phyloP scores from a whole-genome alignment of 306 rosid species.

The Ceratonia siliqua region DNA sequence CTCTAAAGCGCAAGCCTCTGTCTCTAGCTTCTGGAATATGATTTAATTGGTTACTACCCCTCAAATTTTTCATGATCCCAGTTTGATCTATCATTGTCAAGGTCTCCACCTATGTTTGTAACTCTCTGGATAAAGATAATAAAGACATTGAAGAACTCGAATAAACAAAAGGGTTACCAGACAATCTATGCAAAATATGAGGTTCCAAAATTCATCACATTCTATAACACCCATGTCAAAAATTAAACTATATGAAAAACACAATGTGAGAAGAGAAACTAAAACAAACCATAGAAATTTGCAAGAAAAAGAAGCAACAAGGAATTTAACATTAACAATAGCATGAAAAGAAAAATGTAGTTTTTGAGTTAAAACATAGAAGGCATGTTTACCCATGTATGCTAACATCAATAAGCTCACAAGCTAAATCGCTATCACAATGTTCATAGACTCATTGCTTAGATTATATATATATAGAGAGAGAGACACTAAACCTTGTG shows the following conservation, averaged over 20 bases:
- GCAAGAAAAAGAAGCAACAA: too few species aligned
- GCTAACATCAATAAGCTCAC: too few species aligned
- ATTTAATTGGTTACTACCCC: slow-evolving; percentile 34
- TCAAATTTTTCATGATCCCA: slow-evolving; percentile 80
- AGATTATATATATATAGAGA: not conserved
- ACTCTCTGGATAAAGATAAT: slow-evolving; percentile 66
- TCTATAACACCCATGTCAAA: not conserved
- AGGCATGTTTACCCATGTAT: not conserved
- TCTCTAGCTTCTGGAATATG: slow-evolving; percentile 42
- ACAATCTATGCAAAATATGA: slow-evolving; percentile 3
- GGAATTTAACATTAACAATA: not conserved
- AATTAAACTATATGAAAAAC: slow-evolving; percentile 18
- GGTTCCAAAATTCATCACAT: slow-evolving; percentile 9
- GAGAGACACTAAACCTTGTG: too few species aligned
- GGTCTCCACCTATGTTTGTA: slow-evolving; percentile 84
- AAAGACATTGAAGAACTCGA: slow-evolving; percentile 28
- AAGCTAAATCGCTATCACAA: too few species aligned
- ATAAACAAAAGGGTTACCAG: not conserved
- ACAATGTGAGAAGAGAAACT: slow-evolving; percentile 5
- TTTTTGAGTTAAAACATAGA: not conserved
- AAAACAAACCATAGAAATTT: not conserved
- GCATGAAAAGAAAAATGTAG: not conserved
- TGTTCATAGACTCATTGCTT: too few species aligned
- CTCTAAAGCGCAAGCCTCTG: slow-evolving; percentile 39
- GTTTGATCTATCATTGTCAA: slow-evolving; percentile 46